A percentile compares a stretch with the other conserved stretches of the same genome.
Conservation (phyloP, 108 stramenopile species). For the Nitzschia sp. region DNA sequence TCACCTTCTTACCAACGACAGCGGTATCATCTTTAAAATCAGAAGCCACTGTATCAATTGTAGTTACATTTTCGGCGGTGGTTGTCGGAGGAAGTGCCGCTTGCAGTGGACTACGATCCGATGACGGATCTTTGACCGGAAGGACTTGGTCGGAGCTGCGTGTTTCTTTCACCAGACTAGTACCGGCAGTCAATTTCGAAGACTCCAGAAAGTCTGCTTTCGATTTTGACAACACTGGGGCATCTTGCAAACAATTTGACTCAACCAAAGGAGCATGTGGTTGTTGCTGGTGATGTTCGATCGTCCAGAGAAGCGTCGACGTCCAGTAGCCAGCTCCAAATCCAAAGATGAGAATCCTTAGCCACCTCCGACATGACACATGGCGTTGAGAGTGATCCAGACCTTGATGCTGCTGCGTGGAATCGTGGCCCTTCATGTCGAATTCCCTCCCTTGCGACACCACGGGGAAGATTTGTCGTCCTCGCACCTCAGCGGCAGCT, state of each 20-base stretch:
- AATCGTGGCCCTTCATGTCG: too few relatives aligned
- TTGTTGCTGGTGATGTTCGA: slow-evolving; percentile 7
- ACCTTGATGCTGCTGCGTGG: too few relatives aligned
- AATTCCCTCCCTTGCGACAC: too few relatives aligned
- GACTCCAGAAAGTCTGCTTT: not conserved
- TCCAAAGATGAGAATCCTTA: slow-evolving; percentile 1
- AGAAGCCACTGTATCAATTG: not conserved
- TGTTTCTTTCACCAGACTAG: not conserved
- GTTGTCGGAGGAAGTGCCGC: not conserved
- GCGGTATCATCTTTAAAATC: not conserved
- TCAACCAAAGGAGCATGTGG: too few relatives aligned
- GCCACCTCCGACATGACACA: not conserved
- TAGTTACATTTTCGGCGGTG: not conserved
- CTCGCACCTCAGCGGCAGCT: too few relatives aligned
- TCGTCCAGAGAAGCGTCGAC: slow-evolving; percentile 4
- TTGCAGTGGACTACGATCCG: too few relatives aligned
- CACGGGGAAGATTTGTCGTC: too few relatives aligned
- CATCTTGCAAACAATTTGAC: not conserved
- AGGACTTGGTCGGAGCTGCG: not conserved
- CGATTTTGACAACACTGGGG: not conserved
- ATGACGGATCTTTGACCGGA: not conserved
- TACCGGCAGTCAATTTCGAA: not conserved
- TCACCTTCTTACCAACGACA: not conserved
- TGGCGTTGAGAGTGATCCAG: too few relatives aligned
- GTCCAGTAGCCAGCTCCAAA: slow-evolving; percentile 14